phyloP scores from a whole-genome alignment of 306 rosid species.

The Malus fusca region DNA sequence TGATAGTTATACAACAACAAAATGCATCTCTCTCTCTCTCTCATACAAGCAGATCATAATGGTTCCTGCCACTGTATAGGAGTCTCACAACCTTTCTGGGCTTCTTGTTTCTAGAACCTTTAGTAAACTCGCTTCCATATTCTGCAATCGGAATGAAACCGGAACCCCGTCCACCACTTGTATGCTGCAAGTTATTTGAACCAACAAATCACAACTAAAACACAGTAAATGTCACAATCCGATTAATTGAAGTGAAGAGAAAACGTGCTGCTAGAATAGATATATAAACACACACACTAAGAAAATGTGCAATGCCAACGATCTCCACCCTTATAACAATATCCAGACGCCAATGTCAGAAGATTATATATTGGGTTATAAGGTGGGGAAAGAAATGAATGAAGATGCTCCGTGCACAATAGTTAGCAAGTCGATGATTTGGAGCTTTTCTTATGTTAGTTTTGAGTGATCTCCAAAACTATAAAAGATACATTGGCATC shows the following conservation, averaged over 20 bases:
- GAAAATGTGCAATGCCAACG: background rate
- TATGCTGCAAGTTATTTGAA: conserved; percentile 49
- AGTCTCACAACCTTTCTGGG: conserved; percentile 65
- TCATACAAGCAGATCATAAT: conserved; percentile 84
- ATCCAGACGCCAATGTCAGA: too few relatives aligned
- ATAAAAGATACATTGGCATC: background rate
- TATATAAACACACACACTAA: background rate
- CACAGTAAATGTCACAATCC: background rate
- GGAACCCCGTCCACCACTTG: conserved; percentile 51
- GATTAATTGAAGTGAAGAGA: background rate
- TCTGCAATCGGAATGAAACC: conserved; percentile 89
- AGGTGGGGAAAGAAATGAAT: background rate
- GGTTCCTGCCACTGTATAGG: conserved; percentile 79
- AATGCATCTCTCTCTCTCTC: conserved; percentile 9
- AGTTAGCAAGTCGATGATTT: background rate
- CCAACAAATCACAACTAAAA: background rate
- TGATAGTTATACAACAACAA: background rate
- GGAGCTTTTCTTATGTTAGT: background rate
- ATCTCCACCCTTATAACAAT: background rate
- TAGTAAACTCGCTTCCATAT: conserved; percentile 74
- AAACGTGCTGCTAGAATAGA: background rate
- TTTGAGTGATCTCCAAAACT: background rate
- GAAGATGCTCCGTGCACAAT: background rate
- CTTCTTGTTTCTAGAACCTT: conserved; percentile 35
- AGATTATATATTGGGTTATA: background rate